Percentiles rank a stretch among this genome's conserved stretches.
These are phyloP conservation scores for Caloboletus inedulis DNA, from an alignment of 1,284 basidiomycete species.

Conservation along the genomic window DNA sequence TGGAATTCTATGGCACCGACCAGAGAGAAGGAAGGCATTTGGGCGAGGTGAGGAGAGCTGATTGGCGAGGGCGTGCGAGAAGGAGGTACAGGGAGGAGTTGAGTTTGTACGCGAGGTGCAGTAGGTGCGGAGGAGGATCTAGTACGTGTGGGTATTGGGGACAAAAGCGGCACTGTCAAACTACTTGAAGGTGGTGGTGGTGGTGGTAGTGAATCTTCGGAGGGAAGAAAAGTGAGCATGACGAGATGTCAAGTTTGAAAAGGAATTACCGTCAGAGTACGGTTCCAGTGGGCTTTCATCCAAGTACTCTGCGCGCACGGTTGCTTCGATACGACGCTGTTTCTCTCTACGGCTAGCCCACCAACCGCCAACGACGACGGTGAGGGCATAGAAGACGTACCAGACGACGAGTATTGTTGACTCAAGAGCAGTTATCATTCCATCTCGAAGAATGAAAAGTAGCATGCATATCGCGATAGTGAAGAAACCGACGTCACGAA, in stretches of 20 bases:
- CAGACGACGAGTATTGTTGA: constrained; percentile 70
- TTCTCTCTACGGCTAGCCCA: constrained; percentile 58
- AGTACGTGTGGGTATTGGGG: constrained; percentile 32
- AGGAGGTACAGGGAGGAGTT: constrained; percentile 35
- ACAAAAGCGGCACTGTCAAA: constrained; percentile 17
- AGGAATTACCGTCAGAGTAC: constrained; percentile 58
- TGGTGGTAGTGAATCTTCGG: constrained; percentile 10
- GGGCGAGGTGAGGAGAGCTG: constrained; percentile 35
- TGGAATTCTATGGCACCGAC: constrained; percentile 93
- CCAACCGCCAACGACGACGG: constrained; percentile 80
- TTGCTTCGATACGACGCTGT: constrained; percentile 45
- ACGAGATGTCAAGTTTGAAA: constrained; percentile 11
- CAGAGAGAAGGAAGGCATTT: constrained; percentile 83
- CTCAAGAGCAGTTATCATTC: constrained; percentile 71
- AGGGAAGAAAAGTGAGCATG: constrained; percentile 19
- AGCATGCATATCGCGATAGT: constrained; percentile 73
- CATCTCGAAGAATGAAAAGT: constrained; percentile 78
- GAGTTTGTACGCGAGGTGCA: constrained; percentile 43
- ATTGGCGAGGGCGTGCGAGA: constrained; percentile 39
- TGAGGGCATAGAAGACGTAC: constrained; percentile 76
- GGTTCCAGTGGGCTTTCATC: constrained; percentile 46
- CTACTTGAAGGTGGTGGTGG: constrained; percentile 4
- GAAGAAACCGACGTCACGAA: constrained; percentile 95
- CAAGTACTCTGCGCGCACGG: constrained; percentile 60
- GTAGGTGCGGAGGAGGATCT: constrained; percentile 38